Percentiles rank a stretch among this genome's conserved stretches.
Conservation (phyloP, 768 basidiomycete species). For the Lactarius deliciosus region DNA sequence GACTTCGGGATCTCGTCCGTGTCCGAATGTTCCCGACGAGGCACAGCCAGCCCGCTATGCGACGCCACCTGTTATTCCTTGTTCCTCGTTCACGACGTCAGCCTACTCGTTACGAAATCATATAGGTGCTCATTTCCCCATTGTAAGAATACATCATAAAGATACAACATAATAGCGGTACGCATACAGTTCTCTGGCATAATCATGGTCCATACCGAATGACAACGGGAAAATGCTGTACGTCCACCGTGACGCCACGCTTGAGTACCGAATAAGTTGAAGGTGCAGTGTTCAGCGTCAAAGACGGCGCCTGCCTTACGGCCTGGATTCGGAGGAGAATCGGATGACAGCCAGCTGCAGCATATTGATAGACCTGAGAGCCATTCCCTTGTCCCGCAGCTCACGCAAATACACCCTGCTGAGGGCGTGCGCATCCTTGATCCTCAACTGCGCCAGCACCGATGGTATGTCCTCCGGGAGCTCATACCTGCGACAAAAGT, state of each 20-base stretch:
- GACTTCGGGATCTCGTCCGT: not conserved
- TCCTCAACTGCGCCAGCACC: constrained; percentile 11
- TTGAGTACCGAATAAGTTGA: not conserved
- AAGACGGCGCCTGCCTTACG: not conserved
- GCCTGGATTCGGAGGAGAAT: constrained; percentile 22
- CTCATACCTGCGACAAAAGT: constrained; percentile 20
- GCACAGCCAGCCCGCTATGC: not conserved
- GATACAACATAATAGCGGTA: constrained; percentile 14
- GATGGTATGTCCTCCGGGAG: constrained; percentile 15
- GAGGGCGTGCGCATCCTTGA: constrained; percentile 19
- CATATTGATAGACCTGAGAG: constrained; percentile 17
- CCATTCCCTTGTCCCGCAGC: constrained; percentile 8
- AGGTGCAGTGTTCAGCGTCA: too few relatives aligned
- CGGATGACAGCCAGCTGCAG: constrained; percentile 17
- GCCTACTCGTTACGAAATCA: not conserved
- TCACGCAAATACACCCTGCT: constrained; percentile 19
- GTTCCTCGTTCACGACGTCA: not conserved
- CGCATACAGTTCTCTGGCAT: not conserved
- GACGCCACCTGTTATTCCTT: not conserved
- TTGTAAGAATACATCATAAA: constrained; percentile 14
- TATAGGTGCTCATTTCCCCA: not conserved
- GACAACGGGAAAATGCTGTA: not conserved
- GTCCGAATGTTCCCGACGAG: not conserved
- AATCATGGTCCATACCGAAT: not conserved
- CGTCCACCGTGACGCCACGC: not conserved